phyloP scores from a whole-genome alignment of 1,139 yeast species.

The Spencermartinsiella ligniputridi region DNA sequence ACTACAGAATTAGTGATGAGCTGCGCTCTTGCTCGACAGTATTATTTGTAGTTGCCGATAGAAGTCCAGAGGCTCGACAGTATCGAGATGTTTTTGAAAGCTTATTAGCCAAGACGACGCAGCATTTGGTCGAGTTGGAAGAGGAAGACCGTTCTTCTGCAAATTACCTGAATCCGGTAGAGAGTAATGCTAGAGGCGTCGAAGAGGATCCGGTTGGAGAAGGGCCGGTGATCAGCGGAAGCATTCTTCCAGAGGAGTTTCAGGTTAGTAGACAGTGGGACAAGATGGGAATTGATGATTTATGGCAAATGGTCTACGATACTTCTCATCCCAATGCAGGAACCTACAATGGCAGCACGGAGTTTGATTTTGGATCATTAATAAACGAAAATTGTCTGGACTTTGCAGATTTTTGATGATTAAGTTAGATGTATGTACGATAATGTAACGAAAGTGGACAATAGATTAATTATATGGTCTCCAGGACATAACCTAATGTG shows the following conservation, averaged over 20 bases:
- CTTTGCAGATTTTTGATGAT: not conserved
- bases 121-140: conserved; percentile 2
- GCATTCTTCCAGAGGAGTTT: not conserved
- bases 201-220: not conserved
- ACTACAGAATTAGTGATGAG: conserved; percentile 9
- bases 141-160: not conserved
- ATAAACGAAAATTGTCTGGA: conserved; percentile 1
- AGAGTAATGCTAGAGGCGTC: not conserved
- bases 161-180: conserved; percentile 1
- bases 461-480: no score
- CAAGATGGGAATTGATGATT: conserved; percentile 2
- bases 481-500: no score
- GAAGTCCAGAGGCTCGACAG: conserved; percentile 6
- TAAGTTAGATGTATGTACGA: not conserved
- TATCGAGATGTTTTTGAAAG: conserved; percentile 13
- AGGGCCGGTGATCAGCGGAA: not conserved
- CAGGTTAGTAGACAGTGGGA: conserved; percentile 3
- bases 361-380: not conserved
- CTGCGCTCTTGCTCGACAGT: conserved; percentile 14
- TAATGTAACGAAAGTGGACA: not conserved
- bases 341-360: not conserved
- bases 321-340: not conserved
- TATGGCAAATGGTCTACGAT: conserved; percentile 4
- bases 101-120: conserved; percentile 8
- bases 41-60: conserved; percentile 12